phyloP scores from a whole-genome alignment of 345 rosid genomes.

The Salix brachista region DNA sequence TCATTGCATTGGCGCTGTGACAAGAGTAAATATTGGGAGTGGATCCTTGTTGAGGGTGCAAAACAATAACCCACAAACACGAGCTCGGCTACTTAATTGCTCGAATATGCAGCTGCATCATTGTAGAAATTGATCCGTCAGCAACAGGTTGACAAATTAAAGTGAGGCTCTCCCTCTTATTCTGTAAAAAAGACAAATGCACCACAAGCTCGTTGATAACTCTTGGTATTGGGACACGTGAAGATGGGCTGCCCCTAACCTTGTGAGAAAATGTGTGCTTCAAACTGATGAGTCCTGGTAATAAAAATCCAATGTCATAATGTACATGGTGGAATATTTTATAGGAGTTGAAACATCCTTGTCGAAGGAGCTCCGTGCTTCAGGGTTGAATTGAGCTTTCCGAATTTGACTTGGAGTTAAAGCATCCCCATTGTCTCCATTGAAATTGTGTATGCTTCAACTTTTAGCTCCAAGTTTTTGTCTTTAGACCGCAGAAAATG shows the following conservation, averaged over 20 bases:
- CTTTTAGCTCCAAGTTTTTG: conserved; percentile 1
- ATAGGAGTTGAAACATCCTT: not conserved
- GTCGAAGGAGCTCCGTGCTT: not conserved
- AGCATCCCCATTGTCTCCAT: not conserved
- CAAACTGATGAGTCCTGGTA: not conserved
- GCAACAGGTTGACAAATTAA: no score
- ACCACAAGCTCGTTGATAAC: no score
- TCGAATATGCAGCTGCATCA: no score
- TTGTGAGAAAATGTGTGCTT: not conserved
- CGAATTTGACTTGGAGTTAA: not conserved
- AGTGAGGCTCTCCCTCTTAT: no score
- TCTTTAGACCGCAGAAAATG: conserved; percentile 1
- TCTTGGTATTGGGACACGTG: not conserved
- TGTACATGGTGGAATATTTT: not conserved
- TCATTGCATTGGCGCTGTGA: no score
- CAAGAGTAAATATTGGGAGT: no score
- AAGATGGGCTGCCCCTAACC: not conserved
- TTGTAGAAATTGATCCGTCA: no score
- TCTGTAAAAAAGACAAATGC: no score
- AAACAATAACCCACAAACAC: no score
- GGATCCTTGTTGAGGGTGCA: no score
- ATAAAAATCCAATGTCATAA: not conserved
- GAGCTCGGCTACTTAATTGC: no score
- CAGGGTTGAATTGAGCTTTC: not conserved
- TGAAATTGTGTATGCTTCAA: not conserved